These are phyloP conservation scores for Pseudocercospora macadamiae DNA, from an alignment of 2,329 filamentous ascomycete species.

Conservation along the genomic window DNA sequence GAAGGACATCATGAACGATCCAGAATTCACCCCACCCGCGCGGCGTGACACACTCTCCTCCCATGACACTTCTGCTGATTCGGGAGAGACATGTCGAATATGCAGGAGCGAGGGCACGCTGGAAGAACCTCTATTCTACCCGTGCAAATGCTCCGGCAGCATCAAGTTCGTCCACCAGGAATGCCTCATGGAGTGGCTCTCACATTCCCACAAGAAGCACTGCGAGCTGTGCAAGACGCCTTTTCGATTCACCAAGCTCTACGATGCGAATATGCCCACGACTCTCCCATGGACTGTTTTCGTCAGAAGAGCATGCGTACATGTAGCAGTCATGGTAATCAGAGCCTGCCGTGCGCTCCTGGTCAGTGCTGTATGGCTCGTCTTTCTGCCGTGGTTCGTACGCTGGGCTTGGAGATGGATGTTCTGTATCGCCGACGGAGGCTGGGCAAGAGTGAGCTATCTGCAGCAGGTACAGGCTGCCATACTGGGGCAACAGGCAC, in stretches of 20 bases:
- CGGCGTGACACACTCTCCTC: slow-evolving; percentile 31
- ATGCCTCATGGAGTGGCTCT: slow-evolving; percentile 98
- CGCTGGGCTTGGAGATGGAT: slow-evolving; percentile 88
- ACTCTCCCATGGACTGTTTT: slow-evolving; percentile 81
- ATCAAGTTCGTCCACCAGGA: slow-evolving; percentile 99
- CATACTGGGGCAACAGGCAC: slow-evolving; percentile 12
- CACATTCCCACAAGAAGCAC: slow-evolving; percentile 98
- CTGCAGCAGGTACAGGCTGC: slow-evolving; percentile 28
- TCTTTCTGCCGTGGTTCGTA: slow-evolving; percentile 86
- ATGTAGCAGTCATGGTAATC: slow-evolving; percentile 55
- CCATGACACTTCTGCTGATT: slow-evolving; percentile 23
- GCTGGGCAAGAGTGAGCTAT: slow-evolving; percentile 57
- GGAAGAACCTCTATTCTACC: slow-evolving; percentile 89
- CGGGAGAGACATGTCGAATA: slow-evolving; percentile 87
- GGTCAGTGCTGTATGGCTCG: slow-evolving; percentile 85
- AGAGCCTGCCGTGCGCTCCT: slow-evolving; percentile 64
- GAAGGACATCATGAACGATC: slow-evolving; percentile 61
- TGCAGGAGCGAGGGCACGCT: slow-evolving; percentile 84
- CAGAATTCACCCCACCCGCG: slow-evolving; percentile 43
- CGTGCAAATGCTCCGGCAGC: slow-evolving; percentile 98
- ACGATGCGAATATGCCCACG: slow-evolving; percentile 89
- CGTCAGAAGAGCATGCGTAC: slow-evolving; percentile 73
- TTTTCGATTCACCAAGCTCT: slow-evolving; percentile 97
- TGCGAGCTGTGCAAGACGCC: slow-evolving; percentile 99
- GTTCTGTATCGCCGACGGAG: slow-evolving; percentile 89